phyloP scores from a whole-genome alignment of 2,329 filamentous ascomycete species.

The Fusarium piperis region DNA sequence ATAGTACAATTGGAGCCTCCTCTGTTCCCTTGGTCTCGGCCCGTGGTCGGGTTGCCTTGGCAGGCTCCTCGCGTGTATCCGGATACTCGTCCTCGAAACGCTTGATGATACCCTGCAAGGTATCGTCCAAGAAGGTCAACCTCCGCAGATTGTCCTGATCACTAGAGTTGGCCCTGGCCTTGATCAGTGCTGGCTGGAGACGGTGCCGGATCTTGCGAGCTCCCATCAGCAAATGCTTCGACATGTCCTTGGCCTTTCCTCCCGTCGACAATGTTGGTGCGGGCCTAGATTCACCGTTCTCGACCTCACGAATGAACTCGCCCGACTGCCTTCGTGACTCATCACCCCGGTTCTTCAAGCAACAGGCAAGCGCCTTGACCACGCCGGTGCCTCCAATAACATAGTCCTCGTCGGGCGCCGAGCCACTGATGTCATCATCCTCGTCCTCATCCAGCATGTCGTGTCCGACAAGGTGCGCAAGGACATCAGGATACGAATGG shows the following conservation, averaged over 20 bases:
- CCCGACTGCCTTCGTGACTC: conserved; percentile 66
- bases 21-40: conserved; percentile 25
- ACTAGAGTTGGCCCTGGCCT: conserved; percentile 72
- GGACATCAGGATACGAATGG: conserved; percentile 75
- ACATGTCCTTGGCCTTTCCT: conserved; percentile 87
- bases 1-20: conserved; percentile 36
- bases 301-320: conserved; percentile 63
- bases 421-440: conserved; percentile 68
- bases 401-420: conserved; percentile 90
- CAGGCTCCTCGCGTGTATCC: conserved; percentile 71
- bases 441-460: conserved; percentile 58
- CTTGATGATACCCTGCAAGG: conserved; percentile 89
- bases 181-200: conserved; percentile 83
- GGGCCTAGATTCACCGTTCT: conserved; percentile 59
- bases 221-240: conserved; percentile 85
- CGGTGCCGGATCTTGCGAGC: conserved; percentile 88
- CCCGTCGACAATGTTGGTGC: conserved; percentile 51
- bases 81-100: conserved; percentile 97
- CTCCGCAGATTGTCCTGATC: conserved; percentile 83
- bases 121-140: conserved; percentile 88
- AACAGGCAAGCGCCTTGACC: conserved; percentile 92
- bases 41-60: conserved; percentile 16
- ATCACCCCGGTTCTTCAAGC: conserved; percentile 79
- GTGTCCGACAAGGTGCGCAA: conserved; percentile 87
- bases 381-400: conserved; percentile 96